Evolutionary conservation across 768 basidiomycete genomes (phyloP), one percentile per base, ranked within the genome.

Genomic region (Lentinula raphanica): DNA sequence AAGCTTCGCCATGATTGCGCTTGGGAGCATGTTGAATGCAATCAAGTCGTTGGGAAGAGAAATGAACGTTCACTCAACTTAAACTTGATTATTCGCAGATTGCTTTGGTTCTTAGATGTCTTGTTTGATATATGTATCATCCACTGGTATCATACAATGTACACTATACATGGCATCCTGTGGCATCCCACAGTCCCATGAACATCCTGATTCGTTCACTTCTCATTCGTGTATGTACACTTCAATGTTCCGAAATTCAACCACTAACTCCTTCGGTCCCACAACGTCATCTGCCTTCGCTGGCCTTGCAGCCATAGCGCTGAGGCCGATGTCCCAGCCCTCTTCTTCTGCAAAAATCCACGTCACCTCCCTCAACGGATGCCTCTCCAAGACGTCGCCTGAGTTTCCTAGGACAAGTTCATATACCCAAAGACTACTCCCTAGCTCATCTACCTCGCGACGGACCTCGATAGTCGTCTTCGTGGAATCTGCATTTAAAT

Each of bases 311-410:
- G 54, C 54, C 45, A 39, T 56, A 6, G 54, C 54, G 9, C 59
- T 49, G 9, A 56, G 38, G 15, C 28, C 36, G 12, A 60, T 42
- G 12, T 39, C 44, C 59, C 59, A 60, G 17, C 59, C 59, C 25
- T 49, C 59, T 60, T 60, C 35, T 36, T 60, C 54, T 13, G 54
- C 59, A 42, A 60, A 50, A n/a, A 60, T 56, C 59, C 59, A 60
- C 7, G 59, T 49, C n/a, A 55, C 46, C 35, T 60, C 59, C 21
- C 59, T 49, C 46, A 60, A 49, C 17, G 54, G 54, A 3, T 49
- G 36, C 19, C 59, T 60, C 28, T 56, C 54, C 9, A 56, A 4
- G 29, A 49, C 46, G 15, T 56, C 29, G 12, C 54, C 54, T 7
- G 44, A 44, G 8, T 40, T n/a, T 29, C 54, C 54, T 7, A 60